Conservation (phyloP, 768 basidiomycete genomes). For the Rhodotorula kratochvilovae region DNA sequence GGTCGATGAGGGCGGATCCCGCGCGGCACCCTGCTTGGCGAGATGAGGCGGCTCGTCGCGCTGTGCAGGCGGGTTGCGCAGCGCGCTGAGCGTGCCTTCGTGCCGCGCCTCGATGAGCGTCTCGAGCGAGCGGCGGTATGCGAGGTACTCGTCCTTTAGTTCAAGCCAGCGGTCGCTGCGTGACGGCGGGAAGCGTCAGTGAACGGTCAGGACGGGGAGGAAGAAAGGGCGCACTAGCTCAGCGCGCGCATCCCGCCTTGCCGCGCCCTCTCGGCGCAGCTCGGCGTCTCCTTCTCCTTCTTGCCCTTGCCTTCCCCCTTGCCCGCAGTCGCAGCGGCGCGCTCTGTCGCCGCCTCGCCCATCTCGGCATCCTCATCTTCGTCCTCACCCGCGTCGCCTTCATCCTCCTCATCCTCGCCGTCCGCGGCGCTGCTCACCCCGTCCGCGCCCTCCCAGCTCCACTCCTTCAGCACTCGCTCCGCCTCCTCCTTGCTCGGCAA, state of each 20-base stretch:
- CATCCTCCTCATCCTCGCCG: background rate
- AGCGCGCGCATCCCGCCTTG: constrained; percentile 20
- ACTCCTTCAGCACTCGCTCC: constrained; percentile 11
- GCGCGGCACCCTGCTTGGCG: background rate
- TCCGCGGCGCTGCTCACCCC: background rate
- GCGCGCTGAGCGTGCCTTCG: constrained; percentile 6
- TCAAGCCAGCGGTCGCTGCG: constrained; percentile 32
- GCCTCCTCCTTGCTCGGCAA: constrained; percentile 18
- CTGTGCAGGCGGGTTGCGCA: background rate
- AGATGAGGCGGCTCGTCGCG: constrained; percentile 23
- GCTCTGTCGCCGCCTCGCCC: background rate
- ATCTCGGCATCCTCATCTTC: constrained; percentile 7
- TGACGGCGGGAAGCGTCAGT: background rate
- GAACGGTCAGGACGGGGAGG: background rate
- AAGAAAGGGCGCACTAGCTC: constrained; percentile 19
- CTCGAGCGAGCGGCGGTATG: constrained; percentile 32
- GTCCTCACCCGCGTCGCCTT: background rate
- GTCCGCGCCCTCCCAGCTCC: constrained; percentile 23
- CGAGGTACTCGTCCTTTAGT: constrained; percentile 38
- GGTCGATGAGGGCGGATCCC: background rate
- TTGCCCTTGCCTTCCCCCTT: background rate
- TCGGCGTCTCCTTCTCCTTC: background rate
- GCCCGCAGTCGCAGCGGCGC: background rate
- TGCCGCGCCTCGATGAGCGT: constrained; percentile 9
- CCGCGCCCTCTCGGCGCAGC: background rate